phyloP scores from a whole-genome alignment of 1,284 basidiomycete genomes.

The Pseudozyma thailandica region DNA sequence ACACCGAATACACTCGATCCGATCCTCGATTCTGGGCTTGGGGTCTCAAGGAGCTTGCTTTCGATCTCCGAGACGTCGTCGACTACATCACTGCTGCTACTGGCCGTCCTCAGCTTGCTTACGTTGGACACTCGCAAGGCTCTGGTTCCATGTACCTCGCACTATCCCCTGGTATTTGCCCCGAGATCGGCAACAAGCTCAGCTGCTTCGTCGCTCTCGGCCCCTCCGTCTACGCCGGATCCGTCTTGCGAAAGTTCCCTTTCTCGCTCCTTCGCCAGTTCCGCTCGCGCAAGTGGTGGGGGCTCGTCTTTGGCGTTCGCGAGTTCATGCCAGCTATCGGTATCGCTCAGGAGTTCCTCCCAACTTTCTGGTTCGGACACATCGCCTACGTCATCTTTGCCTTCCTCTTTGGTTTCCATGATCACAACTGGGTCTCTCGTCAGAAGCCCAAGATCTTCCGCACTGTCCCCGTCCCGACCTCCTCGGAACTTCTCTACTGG shows the following conservation, averaged over 20 bases:
- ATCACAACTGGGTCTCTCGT: conserved; percentile 64
- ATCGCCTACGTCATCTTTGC: conserved; percentile 65
- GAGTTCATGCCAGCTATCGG: conserved; percentile 64
- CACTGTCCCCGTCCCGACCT: conserved; percentile 59
- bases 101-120: conserved; percentile 59
- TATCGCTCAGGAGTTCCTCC: conserved; percentile 58
- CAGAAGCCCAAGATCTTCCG: conserved; percentile 68
- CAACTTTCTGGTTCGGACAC: conserved; percentile 64
- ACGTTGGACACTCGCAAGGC: conserved; percentile 66
- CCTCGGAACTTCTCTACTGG: conserved; percentile 66
- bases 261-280: conserved; percentile 63
- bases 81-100: conserved; percentile 64
- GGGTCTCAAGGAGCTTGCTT: conserved; percentile 66
- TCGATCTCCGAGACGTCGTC: conserved; percentile 63
- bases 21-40: conserved; percentile 68
- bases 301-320: conserved; percentile 63
- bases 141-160: conserved; percentile 66
- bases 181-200: conserved; percentile 63
- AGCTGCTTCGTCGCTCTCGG: conserved; percentile 63
- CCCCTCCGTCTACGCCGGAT: conserved; percentile 66
- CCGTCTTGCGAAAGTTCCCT: conserved; percentile 64
- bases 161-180: conserved; percentile 61
- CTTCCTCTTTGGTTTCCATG: conserved; percentile 66
- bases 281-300: conserved; percentile 64
- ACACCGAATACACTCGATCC: conserved; percentile 59